Evolutionary conservation across 208 protist species (phyloP).

Genomic region (Angomonas desouzai): DNA sequence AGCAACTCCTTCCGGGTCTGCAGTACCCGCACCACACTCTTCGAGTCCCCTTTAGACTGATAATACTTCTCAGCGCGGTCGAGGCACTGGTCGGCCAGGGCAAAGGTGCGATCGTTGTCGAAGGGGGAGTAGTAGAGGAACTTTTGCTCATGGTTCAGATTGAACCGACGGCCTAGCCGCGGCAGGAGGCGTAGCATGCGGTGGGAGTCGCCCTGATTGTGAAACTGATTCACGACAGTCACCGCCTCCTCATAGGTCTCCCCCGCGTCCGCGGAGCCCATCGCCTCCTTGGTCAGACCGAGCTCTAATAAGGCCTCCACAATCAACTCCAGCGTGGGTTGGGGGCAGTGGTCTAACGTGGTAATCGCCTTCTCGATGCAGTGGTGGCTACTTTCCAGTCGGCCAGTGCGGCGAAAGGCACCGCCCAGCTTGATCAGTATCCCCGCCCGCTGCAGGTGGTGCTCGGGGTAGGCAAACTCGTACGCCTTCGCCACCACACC

Average conservation of each 20-base stretch:
- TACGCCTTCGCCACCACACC: slow-evolving; percentile 86
- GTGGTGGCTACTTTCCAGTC: slow-evolving; percentile 54
- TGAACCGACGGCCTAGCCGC: slow-evolving; percentile 74
- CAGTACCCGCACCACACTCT: slow-evolving; percentile 67
- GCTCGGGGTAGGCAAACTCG: slow-evolving; percentile 66
- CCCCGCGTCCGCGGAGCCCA: slow-evolving; percentile 37
- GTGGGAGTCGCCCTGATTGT: slow-evolving; percentile 82
- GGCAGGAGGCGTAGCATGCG: slow-evolving; percentile 82
- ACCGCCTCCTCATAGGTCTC: slow-evolving; percentile 74
- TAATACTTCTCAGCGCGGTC: slow-evolving; percentile 65
- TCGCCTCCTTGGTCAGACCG: slow-evolving; percentile 61
- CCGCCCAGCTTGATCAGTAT: slow-evolving; percentile 73
- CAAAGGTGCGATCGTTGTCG: slow-evolving; percentile 85
- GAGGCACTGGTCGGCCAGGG: slow-evolving; percentile 80
- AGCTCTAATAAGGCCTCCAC: slow-evolving; percentile 81
- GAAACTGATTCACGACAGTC: slow-evolving; percentile 57
- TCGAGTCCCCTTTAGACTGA: slow-evolving; percentile 14
- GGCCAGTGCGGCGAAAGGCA: slow-evolving; percentile 78
- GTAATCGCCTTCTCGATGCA: slow-evolving; percentile 54
- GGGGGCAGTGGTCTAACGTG: slow-evolving; percentile 51
- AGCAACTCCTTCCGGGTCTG: slow-evolving; percentile 77
- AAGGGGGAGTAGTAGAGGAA: slow-evolving; percentile 89
- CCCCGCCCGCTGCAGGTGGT: slow-evolving; percentile 63
- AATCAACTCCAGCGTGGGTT: slow-evolving; percentile 73
- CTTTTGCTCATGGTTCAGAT: slow-evolving; percentile 85